Conservation (phyloP, 495 filamentous ascomycete species). For the Jackrogersella minutella region DNA sequence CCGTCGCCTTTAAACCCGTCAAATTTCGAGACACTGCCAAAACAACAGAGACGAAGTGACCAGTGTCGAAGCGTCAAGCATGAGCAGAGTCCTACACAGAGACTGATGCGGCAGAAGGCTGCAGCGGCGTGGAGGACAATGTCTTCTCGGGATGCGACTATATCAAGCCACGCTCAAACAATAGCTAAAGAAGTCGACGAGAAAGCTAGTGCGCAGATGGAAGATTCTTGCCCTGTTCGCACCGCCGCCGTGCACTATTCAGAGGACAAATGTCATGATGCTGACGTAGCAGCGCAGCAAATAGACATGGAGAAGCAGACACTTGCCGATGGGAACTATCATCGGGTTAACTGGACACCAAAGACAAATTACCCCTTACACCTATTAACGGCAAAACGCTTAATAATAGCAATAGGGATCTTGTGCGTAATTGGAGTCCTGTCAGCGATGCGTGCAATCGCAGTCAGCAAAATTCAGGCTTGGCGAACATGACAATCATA, state of each 20-base stretch:
- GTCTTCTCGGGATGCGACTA: slow-evolving; percentile 2
- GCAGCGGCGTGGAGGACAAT: slow-evolving; percentile 40
- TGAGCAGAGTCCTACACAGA: slow-evolving; percentile 43
- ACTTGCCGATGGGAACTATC: slow-evolving; percentile 2
- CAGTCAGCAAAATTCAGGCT: slow-evolving; percentile 21
- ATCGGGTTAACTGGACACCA: background rate
- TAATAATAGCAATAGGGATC: slow-evolving; percentile 18
- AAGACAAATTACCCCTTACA: background rate
- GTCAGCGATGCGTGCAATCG: slow-evolving; percentile 24
- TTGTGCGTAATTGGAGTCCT: slow-evolving; percentile 24
- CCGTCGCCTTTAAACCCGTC: slow-evolving; percentile 33
- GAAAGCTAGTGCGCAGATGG: background rate
- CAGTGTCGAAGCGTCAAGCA: slow-evolving; percentile 4
- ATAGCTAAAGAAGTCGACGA: background rate
- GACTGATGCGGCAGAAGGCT: slow-evolving; percentile 47
- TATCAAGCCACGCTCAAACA: background rate
- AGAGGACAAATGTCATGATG: background rate
- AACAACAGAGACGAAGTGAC: slow-evolving; percentile 3
- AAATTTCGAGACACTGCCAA: slow-evolving; percentile 13
- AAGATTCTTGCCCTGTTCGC: background rate
- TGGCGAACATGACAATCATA: slow-evolving; percentile 27
- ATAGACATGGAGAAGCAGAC: slow-evolving; percentile 36
- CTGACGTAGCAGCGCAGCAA: background rate
- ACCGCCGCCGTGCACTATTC: background rate
- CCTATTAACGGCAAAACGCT: slow-evolving; percentile 11